A percentile compares a stretch with the other conserved stretches of the same genome.
Evolutionary conservation across 176 grass and related monocot genomes (phyloP).

Genomic region (Melocanna baccifera): DNA sequence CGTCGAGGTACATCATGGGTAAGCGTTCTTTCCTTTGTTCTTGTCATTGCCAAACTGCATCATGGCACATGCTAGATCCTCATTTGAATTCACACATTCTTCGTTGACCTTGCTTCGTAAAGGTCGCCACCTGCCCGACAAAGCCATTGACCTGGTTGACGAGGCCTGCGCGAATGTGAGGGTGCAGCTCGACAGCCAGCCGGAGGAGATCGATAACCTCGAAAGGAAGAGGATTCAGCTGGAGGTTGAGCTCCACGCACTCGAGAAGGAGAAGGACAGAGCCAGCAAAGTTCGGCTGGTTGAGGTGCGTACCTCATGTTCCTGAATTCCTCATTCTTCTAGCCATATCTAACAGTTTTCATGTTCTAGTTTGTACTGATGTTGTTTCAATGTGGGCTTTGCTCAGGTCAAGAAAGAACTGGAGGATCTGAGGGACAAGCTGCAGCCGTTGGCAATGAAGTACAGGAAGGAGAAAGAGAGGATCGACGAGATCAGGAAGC

Average conservation of each 20-base stretch:
- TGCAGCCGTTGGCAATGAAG: slow-evolving; percentile 75
- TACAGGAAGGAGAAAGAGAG: slow-evolving; percentile 78
- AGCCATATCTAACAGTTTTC: not conserved
- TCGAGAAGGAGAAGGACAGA: slow-evolving; percentile 92
- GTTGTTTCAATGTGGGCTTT: not conserved
- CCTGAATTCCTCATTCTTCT: not conserved
- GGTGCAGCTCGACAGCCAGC: slow-evolving; percentile 81
- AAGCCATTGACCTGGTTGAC: slow-evolving; percentile 80
- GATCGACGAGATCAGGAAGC: slow-evolving; percentile 71
- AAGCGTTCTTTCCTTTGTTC: not conserved
- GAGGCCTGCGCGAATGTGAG: slow-evolving; percentile 83
- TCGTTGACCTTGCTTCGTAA: not conserved
- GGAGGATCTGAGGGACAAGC: slow-evolving; percentile 77
- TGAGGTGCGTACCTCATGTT: slow-evolving; percentile 14
- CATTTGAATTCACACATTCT: not conserved
- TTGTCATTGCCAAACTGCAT: not conserved
- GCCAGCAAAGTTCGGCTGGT: slow-evolving; percentile 67
- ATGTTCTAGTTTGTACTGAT: not conserved
- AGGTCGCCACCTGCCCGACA: slow-evolving; percentile 76
- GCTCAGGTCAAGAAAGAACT: slow-evolving; percentile 53
- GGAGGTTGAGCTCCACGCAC: slow-evolving; percentile 68
- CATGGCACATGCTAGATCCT: not conserved
- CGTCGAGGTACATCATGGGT: slow-evolving; percentile 75
- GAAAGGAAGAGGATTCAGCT: slow-evolving; percentile 77
- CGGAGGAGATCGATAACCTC: slow-evolving; percentile 81